phyloP scores from a whole-genome alignment of 495 filamentous ascomycete genomes.

The Penicillium egyptiacum region DNA sequence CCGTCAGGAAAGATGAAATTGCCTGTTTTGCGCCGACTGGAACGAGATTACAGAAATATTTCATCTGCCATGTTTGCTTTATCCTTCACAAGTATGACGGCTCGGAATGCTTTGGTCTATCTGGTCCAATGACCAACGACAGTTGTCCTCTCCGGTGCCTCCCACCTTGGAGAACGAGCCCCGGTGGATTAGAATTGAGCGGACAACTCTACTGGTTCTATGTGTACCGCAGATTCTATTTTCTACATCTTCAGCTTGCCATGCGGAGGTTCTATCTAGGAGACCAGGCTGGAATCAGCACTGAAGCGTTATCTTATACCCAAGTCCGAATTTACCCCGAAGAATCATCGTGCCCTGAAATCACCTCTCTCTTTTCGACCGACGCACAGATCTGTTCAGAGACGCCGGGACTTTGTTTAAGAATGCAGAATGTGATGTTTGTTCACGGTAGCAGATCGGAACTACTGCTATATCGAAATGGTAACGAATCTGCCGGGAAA shows the following conservation, averaged over 20 bases:
- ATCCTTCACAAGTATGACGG: slow-evolving; percentile 4
- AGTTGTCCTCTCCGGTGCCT: not conserved
- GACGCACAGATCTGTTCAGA: slow-evolving; percentile 5
- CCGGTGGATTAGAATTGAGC: not conserved
- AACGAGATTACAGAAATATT: slow-evolving; percentile 7
- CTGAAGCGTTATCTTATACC: slow-evolving; percentile 5
- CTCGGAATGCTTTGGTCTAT: not conserved
- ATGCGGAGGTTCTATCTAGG: not conserved
- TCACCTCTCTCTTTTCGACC: slow-evolving; percentile 8
- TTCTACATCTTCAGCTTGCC: not conserved
- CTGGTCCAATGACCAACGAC: not conserved
- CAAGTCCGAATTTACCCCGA: not conserved
- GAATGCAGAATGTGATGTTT: slow-evolving; percentile 1
- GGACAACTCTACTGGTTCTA: not conserved
- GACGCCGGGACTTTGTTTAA: slow-evolving; percentile 6
- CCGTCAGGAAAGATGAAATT: not conserved
- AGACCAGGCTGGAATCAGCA: not conserved
- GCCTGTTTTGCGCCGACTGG: not conserved
- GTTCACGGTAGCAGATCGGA: not conserved
- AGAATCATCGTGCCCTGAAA: not conserved
- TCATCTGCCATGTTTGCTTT: not conserved
- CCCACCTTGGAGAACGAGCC: not conserved
- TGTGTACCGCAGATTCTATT: not conserved
- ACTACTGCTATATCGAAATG: not conserved
- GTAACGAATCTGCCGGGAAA: not conserved